Evolutionary conservation across 257 asterid genomes (phyloP).

Genomic region (Lavandula angustifolia): DNA sequence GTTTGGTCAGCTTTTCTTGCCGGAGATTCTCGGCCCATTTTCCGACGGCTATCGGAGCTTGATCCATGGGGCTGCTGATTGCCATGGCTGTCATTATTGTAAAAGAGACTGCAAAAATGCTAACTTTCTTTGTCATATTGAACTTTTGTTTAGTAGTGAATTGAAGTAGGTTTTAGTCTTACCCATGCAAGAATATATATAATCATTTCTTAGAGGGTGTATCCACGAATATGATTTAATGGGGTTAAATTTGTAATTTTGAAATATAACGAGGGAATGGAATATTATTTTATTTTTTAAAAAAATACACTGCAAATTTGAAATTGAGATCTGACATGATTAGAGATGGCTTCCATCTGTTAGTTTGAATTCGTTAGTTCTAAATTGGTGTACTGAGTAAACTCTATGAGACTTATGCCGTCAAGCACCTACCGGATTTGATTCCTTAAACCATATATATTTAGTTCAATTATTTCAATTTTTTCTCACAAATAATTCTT

Average conservation of each 20-base stretch:
- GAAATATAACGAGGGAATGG: too few relatives aligned
- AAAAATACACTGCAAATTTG: too few relatives aligned
- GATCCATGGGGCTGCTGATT: slow-evolving; percentile 2
- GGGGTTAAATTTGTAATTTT: too few relatives aligned
- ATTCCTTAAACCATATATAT: background rate
- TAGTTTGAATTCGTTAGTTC: too few relatives aligned
- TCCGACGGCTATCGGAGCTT: slow-evolving; percentile 14
- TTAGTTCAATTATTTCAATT: background rate
- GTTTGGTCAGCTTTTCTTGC: slow-evolving; percentile 21
- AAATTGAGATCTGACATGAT: too few relatives aligned
- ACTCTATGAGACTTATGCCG: background rate
- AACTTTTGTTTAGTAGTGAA: background rate
- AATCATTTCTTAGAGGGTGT: too few relatives aligned
- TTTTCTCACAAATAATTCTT: background rate
- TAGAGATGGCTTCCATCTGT: too few relatives aligned
- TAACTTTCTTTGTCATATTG: background rate
- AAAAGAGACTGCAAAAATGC: background rate
- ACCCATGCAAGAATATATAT: background rate
- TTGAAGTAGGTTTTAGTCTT: background rate
- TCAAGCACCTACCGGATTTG: background rate
- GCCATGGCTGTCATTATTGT: slow-evolving; percentile 9
- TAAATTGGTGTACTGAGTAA: too few relatives aligned
- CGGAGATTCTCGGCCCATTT: slow-evolving; percentile 22
- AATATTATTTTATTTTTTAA: too few relatives aligned
- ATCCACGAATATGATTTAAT: too few relatives aligned